These are phyloP conservation scores for Plasmodium fragile DNA, from an alignment of 169 alveolate species.

Conservation along the genomic window DNA sequence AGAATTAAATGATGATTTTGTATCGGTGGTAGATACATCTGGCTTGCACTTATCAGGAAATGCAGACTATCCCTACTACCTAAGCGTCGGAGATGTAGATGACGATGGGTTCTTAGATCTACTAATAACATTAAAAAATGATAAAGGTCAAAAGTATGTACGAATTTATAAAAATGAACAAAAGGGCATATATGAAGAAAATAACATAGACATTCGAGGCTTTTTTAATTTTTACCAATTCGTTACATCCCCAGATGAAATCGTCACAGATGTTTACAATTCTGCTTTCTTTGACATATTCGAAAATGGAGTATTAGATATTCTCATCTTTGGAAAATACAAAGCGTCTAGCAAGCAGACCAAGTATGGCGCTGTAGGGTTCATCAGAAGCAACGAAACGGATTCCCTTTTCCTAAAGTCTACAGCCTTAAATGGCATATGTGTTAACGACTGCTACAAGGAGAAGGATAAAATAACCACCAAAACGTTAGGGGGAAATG, in stretches of 20 bases:
- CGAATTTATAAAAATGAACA: slow-evolving; percentile 67
- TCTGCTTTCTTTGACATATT: slow-evolving; percentile 81
- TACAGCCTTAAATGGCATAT: slow-evolving; percentile 77
- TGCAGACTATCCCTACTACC: slow-evolving; percentile 48
- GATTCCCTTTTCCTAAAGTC: slow-evolving; percentile 78
- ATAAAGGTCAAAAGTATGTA: slow-evolving; percentile 63
- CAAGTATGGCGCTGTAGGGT: slow-evolving; percentile 40
- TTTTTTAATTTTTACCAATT: slow-evolving; percentile 62
- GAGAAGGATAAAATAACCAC: slow-evolving; percentile 59
- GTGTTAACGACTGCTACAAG: slow-evolving; percentile 64
- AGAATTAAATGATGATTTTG: slow-evolving; percentile 20
- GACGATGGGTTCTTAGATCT: slow-evolving; percentile 72
- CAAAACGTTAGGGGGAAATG: slow-evolving; percentile 61
- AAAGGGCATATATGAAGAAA: slow-evolving; percentile 15
- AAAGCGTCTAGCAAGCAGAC: slow-evolving; percentile 10
- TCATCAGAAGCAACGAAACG: slow-evolving; percentile 68
- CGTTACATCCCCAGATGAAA: slow-evolving; percentile 36
- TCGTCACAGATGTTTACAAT: slow-evolving; percentile 49
- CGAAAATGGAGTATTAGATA: slow-evolving; percentile 82
- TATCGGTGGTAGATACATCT: slow-evolving; percentile 33
- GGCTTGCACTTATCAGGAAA: slow-evolving; percentile 64
- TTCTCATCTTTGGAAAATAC: slow-evolving; percentile 77
- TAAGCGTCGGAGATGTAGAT: slow-evolving; percentile 75
- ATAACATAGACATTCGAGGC: slow-evolving; percentile 21
- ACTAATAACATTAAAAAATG: slow-evolving; percentile 51